Conservation (phyloP, 441 rosid genomes). For the Populus hybrid region DNA sequence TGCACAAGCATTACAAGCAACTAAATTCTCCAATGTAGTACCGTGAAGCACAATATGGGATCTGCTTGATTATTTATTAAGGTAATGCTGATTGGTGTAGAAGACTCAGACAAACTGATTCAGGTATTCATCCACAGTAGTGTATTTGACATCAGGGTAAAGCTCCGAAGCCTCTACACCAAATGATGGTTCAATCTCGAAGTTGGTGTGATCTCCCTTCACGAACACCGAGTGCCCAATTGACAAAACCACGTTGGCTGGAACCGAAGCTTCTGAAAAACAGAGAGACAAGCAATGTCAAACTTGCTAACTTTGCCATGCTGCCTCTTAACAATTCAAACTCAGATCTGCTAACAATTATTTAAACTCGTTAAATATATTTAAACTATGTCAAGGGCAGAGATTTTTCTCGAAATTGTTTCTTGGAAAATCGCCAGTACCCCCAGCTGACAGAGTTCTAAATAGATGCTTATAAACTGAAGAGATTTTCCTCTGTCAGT, state of each 20-base stretch:
- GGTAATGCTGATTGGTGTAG: not conserved
- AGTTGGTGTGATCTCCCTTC: slow-evolving; percentile 57
- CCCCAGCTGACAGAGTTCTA: not conserved
- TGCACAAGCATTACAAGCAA: not conserved
- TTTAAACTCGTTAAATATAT: not conserved
- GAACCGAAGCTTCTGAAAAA: slow-evolving; percentile 40
- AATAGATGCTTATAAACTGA: too few relatives aligned
- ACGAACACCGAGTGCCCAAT: slow-evolving; percentile 45
- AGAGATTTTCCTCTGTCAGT: too few relatives aligned
- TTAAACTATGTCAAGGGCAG: not conserved
- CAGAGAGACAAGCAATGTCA: not conserved
- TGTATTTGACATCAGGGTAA: slow-evolving; percentile 61
- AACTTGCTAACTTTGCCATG: not conserved
- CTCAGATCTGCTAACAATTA: not conserved
- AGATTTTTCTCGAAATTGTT: too few relatives aligned
- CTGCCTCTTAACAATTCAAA: not conserved
- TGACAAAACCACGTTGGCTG: slow-evolving; percentile 40
- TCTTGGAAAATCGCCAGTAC: not conserved
- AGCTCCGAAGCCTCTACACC: slow-evolving; percentile 66
- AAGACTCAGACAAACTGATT: slow-evolving; percentile 30
- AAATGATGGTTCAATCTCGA: slow-evolving; percentile 52
- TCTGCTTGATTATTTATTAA: not conserved
- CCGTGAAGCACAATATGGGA: not conserved
- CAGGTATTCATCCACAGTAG: slow-evolving; percentile 55
- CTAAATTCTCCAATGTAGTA: not conserved